Conservation (phyloP, 345 rosid species). For the Aegle marmelos region DNA sequence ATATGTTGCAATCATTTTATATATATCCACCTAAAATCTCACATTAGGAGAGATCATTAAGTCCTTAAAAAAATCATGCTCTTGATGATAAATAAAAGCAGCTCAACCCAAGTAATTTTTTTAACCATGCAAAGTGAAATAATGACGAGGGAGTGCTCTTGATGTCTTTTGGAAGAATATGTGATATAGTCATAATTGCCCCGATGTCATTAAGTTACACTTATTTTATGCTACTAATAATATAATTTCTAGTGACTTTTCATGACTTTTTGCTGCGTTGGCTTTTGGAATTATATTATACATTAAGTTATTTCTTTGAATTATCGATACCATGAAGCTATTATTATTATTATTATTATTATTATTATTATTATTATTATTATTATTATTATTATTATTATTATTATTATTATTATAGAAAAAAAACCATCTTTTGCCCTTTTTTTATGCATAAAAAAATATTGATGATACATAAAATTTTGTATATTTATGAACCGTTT, state of each 20-base stretch:
- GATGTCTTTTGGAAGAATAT: background rate
- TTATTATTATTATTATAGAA: background rate
- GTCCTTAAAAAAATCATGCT: background rate
- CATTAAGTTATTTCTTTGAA: background rate
- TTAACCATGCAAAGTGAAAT: background rate
- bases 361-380: background rate
- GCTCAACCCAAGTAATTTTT: background rate
- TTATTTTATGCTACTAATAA: slow-evolving; percentile 7
- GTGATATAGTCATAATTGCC: slow-evolving; percentile 4
- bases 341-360: no score
- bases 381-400: no score
- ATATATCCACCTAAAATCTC: background rate
- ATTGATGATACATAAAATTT: background rate
- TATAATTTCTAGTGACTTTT: slow-evolving; percentile 8
- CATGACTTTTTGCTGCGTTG: background rate
- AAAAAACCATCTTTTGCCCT: background rate
- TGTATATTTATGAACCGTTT: background rate
- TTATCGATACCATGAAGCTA: background rate
- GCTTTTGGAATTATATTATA: background rate
- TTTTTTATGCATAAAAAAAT: background rate
- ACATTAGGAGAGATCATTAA: background rate
- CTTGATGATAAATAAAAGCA: background rate
- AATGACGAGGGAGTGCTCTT: background rate
- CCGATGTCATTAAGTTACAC: background rate
- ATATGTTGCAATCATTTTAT: no score